phyloP scores from a whole-genome alignment of 2,329 filamentous ascomycete genomes.

The Aspergillus ibericus region DNA sequence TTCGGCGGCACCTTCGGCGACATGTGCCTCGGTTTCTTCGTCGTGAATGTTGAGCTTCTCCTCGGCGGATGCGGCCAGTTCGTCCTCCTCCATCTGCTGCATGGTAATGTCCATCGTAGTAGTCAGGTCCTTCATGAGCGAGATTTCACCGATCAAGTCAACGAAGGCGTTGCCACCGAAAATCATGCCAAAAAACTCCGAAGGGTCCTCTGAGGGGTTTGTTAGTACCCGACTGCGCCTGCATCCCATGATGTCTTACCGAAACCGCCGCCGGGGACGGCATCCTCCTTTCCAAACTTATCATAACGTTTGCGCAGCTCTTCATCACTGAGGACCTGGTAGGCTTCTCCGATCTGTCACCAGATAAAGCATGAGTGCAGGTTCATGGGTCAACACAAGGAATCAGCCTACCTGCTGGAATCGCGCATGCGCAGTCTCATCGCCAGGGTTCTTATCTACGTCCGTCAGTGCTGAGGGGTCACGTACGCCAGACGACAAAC shows the following conservation, averaged over 20 bases:
- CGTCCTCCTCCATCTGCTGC: constrained; percentile 72
- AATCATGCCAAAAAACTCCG: constrained; percentile 98
- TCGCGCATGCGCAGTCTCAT: constrained; percentile 88
- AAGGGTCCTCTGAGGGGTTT: constrained; percentile 71
- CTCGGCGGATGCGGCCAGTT: constrained; percentile 55
- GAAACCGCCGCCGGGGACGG: constrained; percentile 87
- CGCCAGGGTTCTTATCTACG: constrained; percentile 93
- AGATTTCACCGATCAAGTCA: constrained; percentile 97
- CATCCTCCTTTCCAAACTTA: constrained; percentile 93
- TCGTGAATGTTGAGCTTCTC: constrained; percentile 49
- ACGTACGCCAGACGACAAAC: neutral
- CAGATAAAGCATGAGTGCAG: constrained; percentile 9
- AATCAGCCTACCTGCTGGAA: constrained; percentile 73
- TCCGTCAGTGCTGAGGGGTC: constrained; percentile 22
- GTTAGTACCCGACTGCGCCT: neutral
- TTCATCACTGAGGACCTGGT: constrained; percentile 78
- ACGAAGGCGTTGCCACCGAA: constrained; percentile 95
- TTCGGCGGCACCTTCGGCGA: constrained; percentile 25
- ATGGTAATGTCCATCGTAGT: constrained; percentile 98
- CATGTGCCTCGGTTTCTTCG: constrained; percentile 43
- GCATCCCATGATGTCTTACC: constrained; percentile 48
- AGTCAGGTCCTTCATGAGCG: constrained; percentile 96
- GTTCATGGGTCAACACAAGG: neutral
- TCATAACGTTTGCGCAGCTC: constrained; percentile 91
- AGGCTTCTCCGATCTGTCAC: constrained; percentile 65